These are phyloP conservation scores for Yarrowia hollandica DNA, from an alignment of 805 yeast genomes.

Conservation along the genomic window DNA sequence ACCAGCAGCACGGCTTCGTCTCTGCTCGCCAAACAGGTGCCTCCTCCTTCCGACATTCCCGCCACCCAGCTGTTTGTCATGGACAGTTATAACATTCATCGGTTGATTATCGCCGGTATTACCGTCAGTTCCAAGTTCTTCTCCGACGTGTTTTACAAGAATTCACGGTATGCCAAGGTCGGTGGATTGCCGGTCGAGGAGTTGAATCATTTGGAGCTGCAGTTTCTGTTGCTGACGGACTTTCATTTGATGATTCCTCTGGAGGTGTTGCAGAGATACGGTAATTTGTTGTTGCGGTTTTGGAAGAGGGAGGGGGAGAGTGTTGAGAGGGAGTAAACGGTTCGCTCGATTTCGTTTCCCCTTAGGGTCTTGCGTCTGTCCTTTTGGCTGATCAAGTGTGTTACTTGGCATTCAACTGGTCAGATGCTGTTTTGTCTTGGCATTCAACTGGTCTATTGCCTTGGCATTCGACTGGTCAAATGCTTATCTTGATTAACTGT, in stretches of 20 bases:
- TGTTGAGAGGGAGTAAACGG: neutral
- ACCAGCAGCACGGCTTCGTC: conserved; percentile 10
- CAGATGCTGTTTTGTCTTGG: too few species aligned
- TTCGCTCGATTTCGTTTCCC: too few species aligned
- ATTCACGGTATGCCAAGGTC: conserved; percentile 86
- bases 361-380: too few species aligned
- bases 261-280: conserved; percentile 88
- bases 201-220: conserved; percentile 86
- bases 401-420: too few species aligned
- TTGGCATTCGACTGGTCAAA: too few species aligned
- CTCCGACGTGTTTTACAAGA: conserved; percentile 91
- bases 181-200: conserved; percentile 95
- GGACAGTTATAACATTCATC: conserved; percentile 94
- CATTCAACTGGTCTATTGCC: too few species aligned
- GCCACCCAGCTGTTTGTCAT: conserved; percentile 76
- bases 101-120: conserved; percentile 89
- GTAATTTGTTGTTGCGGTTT: conserved; percentile 78
- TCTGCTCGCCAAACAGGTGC: conserved; percentile 22
- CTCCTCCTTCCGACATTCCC: conserved; percentile 30
- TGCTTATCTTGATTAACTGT: too few species aligned
- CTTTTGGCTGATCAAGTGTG: too few species aligned
- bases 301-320: conserved; percentile 67
- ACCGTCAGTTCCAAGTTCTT: conserved; percentile 95
- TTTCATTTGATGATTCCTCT: conserved; percentile 83
- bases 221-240: conserved; percentile 79